Base-by-base conservation (phyloP, 176 grass and related monocot species). In the Canna indica region DNA sequence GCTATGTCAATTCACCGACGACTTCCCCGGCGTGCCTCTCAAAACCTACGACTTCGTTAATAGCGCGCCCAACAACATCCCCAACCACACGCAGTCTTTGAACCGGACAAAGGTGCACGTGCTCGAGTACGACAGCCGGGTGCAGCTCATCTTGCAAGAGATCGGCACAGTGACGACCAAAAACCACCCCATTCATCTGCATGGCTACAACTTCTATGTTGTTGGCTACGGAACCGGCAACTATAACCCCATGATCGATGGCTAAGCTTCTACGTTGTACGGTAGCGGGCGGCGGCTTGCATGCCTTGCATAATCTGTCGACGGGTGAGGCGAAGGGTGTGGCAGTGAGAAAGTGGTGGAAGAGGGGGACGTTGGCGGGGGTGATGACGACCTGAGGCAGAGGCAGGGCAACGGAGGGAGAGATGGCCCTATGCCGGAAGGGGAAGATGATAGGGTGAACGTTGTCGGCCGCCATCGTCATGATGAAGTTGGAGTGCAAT, bases 171-270 rank as follows among this genome's bases (percentile, higher is more conserved):
- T 73, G 54, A 27, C 34, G 15, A 59, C 71, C 0, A 54, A 73
- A 12, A 73, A 59, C 52, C 71, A 73, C 36, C 71, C 71, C 36
- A 60, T 73, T 11, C 71, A 73, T 42, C 25, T 73, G n/a, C 71
- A 73, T 59, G 71, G 71, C 24, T 60, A 60, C 54, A 73, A 24
- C 71, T 73, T 73, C 54, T 73, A 73, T 1, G 71, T 73, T 2
- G 71, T 73, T 3, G 71, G 71, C 5, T 73, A 42, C 20, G 71
- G 71, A 28, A 20, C 15, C 11, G 71, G 71, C 11, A 31, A 73
- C 33, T 73, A 42, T 18, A 36, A 73, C 71, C 35, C 52, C 10
- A 29, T 7, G 54, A n/a, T n/a, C n/a, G n/a, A 61, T 13, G 11
- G 71, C 52, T 7, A 61, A 42, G 14, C 25, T 59, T n/a, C n/a